These are phyloP conservation scores for Amanita rimosa DNA, from an alignment of 768 basidiomycete species.

Conservation along the genomic window DNA sequence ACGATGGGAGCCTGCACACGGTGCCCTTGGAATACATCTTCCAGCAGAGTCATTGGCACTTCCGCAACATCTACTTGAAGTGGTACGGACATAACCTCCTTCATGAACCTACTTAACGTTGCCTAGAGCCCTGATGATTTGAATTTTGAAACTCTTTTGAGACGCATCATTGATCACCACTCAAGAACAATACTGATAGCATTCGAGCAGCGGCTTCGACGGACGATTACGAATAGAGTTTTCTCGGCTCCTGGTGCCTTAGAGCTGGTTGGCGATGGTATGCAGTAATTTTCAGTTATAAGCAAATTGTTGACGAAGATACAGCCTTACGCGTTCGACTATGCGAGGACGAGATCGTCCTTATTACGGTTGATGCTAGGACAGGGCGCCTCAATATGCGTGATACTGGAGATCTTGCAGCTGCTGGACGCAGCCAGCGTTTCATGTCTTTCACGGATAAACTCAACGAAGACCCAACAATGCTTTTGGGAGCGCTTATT, in stretches of 20 bases:
- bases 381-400: constrained; percentile 71
- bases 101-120: constrained; percentile 2
- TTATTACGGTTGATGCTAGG: constrained; percentile 68
- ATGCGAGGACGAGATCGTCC: constrained; percentile 66
- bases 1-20: constrained; percentile 65
- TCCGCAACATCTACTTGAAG: constrained; percentile 27
- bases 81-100: constrained; percentile 38
- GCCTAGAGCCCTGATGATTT: constrained; percentile 54
- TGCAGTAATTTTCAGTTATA: constrained; percentile 5
- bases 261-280: constrained; percentile 44
- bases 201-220: constrained; percentile 45
- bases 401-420: constrained; percentile 73
- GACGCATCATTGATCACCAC: constrained; percentile 54
- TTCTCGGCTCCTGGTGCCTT: constrained; percentile 58
- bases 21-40: constrained; percentile 51
- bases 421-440: constrained; percentile 58
- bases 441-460: constrained; percentile 47
- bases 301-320: neutral
- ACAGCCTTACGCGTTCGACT: constrained; percentile 53
- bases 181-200: constrained; percentile 46
- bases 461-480: constrained; percentile 59
- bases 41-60: constrained; percentile 35
- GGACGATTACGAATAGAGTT: constrained; percentile 35
- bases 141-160: constrained; percentile 64
- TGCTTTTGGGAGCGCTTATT: constrained; percentile 46